Conservation (phyloP, 176 grass and related monocot genomes). For the Oropetium thomaeum region DNA sequence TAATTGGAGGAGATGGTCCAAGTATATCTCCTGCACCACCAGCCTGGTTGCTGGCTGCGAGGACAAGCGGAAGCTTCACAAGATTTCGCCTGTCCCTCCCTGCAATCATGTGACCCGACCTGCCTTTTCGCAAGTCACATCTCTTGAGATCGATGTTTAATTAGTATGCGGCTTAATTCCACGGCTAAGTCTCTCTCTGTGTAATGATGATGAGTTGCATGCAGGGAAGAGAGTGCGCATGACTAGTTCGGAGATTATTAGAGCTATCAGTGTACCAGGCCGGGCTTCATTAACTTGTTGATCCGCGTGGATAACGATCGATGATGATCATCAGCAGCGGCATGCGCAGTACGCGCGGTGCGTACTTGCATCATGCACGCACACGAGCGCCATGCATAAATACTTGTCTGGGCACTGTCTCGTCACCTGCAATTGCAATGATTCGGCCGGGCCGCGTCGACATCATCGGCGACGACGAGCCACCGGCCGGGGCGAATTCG, state of each 20-base stretch:
- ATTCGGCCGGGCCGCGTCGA: slow-evolving; percentile 35
- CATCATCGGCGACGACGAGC: slow-evolving; percentile 33
- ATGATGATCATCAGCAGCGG: background rate
- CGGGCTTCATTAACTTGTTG: background rate
- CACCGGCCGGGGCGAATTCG: slow-evolving; percentile 26
- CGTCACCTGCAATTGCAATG: slow-evolving; percentile 16
- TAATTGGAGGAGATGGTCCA: too few species aligned
- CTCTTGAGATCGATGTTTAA: background rate
- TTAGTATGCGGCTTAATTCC: background rate
- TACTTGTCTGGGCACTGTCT: slow-evolving; percentile 12
- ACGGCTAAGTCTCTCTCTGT: background rate
- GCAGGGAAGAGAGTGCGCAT: background rate
- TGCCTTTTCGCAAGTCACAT: slow-evolving; percentile 14
- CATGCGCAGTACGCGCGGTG: background rate
- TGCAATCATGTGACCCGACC: slow-evolving; percentile 22
- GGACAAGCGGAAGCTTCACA: slow-evolving; percentile 43
- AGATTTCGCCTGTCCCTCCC: slow-evolving; percentile 5
- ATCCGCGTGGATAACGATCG: slow-evolving; percentile 6
- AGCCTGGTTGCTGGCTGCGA: slow-evolving; percentile 26
- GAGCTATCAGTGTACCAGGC: too few species aligned
- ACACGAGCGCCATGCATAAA: slow-evolving; percentile 1
- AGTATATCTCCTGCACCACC: background rate
- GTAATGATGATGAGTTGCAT: background rate
- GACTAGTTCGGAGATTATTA: slow-evolving; percentile 5
- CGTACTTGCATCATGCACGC: background rate